A percentile compares a stretch with the other conserved stretches of the same genome.
Evolutionary conservation across 371 early-diverging fungal species (phyloP).

Genomic region (Agmasoma carcini): DNA sequence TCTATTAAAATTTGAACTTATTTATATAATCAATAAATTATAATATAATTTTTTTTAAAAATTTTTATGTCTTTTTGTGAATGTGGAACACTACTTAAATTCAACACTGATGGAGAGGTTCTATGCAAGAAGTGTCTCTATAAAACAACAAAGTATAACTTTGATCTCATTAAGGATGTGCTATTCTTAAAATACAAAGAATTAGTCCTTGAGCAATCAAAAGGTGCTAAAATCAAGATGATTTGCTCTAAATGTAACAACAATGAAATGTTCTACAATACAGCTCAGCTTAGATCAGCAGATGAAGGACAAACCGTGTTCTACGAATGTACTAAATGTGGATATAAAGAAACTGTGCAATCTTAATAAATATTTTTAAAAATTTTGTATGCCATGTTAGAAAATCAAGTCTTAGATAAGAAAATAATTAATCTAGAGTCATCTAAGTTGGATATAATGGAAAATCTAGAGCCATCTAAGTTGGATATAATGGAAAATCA

Average conservation of each 20-base stretch:
- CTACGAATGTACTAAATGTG: constrained; percentile 83
- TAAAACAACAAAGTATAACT: too few relatives aligned
- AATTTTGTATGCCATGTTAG: too few relatives aligned
- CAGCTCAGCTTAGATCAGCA: constrained; percentile 88
- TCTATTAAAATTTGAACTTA: too few relatives aligned
- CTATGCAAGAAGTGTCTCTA: too few relatives aligned
- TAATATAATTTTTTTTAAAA: too few relatives aligned
- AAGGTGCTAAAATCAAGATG: constrained; percentile 62
- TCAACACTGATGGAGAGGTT: background rate
- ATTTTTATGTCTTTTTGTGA: too few relatives aligned
- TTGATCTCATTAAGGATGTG: too few relatives aligned
- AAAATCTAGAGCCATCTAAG: background rate
- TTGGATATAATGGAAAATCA: too few relatives aligned
- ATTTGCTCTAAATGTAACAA: constrained; percentile 70
- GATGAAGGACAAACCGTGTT: constrained; percentile 99
- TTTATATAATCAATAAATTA: too few relatives aligned
- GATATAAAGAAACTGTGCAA: constrained; percentile 57
- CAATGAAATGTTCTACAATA: constrained; percentile 86
- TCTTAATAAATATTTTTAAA: constrained; percentile 37
- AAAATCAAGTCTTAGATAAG: too few relatives aligned
- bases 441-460: background rate
- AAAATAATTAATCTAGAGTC: too few relatives aligned
- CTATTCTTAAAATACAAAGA: constrained; percentile 4
- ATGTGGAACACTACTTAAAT: constrained; percentile 33
- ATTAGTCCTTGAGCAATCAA: constrained; percentile 10